phyloP scores from a whole-genome alignment of 352 stramenopile genomes.

The Phytophthora litchii region DNA sequence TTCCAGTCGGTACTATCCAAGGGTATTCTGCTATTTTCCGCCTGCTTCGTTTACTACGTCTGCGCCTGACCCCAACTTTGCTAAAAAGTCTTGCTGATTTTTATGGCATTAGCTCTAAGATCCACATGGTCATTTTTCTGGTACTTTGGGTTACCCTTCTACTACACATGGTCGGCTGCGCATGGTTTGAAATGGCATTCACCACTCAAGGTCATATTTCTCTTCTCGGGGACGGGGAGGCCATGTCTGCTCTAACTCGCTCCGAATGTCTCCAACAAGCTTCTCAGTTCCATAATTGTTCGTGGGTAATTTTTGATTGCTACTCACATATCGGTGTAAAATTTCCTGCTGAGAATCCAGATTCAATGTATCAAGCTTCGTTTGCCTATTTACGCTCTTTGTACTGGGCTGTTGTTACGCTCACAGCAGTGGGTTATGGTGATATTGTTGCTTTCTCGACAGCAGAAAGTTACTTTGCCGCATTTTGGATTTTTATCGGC shows the following conservation, averaged over 20 bases:
- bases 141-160: slow-evolving; percentile 55
- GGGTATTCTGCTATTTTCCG: slow-evolving; percentile 55
- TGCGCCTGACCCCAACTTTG: slow-evolving; percentile 46
- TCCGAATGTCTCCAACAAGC: slow-evolving; percentile 48
- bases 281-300: slow-evolving; percentile 59
- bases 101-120: slow-evolving; percentile 60
- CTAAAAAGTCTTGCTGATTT: slow-evolving; percentile 56
- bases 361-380: slow-evolving; percentile 47
- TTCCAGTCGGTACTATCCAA: slow-evolving; percentile 17
- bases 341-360: slow-evolving; percentile 36
- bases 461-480: slow-evolving; percentile 63
- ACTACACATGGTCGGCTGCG: slow-evolving; percentile 57
- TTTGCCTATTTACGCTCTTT: slow-evolving; percentile 73
- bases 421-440: slow-evolving; percentile 73
- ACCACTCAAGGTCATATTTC: neutral
- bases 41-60: slow-evolving; percentile 44
- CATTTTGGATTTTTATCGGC: slow-evolving; percentile 65
- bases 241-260: slow-evolving; percentile 32
- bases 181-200: slow-evolving; percentile 70
- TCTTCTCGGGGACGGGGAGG: neutral
- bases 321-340: slow-evolving; percentile 54
- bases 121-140: slow-evolving; percentile 43
- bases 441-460: slow-evolving; percentile 47
- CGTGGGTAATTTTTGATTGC: slow-evolving; percentile 69
- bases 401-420: slow-evolving; percentile 71